Conservation (phyloP, 2,329 filamentous ascomycete genomes). For the Polychaeton citri region DNA sequence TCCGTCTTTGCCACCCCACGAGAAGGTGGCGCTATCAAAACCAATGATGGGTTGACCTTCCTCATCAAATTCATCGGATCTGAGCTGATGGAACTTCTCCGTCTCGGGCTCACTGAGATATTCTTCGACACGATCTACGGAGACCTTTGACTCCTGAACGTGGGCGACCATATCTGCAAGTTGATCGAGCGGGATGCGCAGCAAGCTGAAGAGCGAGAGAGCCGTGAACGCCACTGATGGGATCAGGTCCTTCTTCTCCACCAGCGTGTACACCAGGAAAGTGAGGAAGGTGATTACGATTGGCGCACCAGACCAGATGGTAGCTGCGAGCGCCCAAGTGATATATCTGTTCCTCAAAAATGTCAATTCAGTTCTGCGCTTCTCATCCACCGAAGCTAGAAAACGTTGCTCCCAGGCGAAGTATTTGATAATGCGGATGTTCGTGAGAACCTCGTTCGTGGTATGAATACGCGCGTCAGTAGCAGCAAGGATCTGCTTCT, state of each 20-base stretch:
- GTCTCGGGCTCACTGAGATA: slow-evolving; percentile 91
- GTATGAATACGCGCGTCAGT: slow-evolving; percentile 94
- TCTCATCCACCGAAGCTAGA: slow-evolving; percentile 73
- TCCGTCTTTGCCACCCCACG: slow-evolving; percentile 58
- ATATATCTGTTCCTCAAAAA: slow-evolving; percentile 73
- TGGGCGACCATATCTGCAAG: slow-evolving; percentile 97
- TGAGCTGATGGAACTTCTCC: slow-evolving; percentile 81
- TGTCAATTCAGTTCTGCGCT: slow-evolving; percentile 64
- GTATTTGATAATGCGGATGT: slow-evolving; percentile 98
- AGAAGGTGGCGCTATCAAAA: slow-evolving; percentile 71
- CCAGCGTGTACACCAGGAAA: slow-evolving; percentile 80
- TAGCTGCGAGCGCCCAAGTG: slow-evolving; percentile 82
- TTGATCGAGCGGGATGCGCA: slow-evolving; percentile 87
- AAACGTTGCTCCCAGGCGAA: slow-evolving; percentile 97
- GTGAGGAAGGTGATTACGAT: slow-evolving; percentile 93
- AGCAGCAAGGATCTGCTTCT: slow-evolving; percentile 81
- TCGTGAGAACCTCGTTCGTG: slow-evolving; percentile 92
- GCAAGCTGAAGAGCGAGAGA: slow-evolving; percentile 85
- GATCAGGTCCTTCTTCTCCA: slow-evolving; percentile 79
- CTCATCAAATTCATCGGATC: slow-evolving; percentile 53
- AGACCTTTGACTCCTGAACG: slow-evolving; percentile 94
- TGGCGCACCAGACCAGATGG: slow-evolving; percentile 91
- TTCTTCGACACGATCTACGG: slow-evolving; percentile 88
- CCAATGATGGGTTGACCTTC: slow-evolving; percentile 64
- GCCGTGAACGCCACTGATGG: slow-evolving; percentile 93